Percentiles rank a stretch among this genome's conserved stretches.
phyloP scores from a whole-genome alignment of 2,329 filamentous ascomycete species.

The Microcera coccophila region DNA sequence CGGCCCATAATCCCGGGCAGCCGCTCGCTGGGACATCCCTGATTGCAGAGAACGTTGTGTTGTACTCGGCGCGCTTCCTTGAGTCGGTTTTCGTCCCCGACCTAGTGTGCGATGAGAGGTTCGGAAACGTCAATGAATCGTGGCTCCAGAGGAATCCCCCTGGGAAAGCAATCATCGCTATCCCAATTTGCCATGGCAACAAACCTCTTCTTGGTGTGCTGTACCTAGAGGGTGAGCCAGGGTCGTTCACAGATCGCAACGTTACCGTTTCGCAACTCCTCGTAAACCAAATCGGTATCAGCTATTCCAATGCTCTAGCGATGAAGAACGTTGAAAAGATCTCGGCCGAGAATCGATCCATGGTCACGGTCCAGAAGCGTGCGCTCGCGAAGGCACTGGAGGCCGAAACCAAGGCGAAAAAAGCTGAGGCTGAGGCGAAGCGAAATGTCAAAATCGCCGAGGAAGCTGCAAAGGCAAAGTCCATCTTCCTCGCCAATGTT shows the following conservation, averaged over 20 bases:
- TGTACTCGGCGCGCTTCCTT: slow-evolving; percentile 73
- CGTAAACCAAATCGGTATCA: slow-evolving; percentile 74
- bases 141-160: slow-evolving; percentile 66
- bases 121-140: slow-evolving; percentile 67
- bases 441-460: slow-evolving; percentile 78
- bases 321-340: slow-evolving; percentile 73
- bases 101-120: slow-evolving; percentile 69
- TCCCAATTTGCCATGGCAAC: slow-evolving; percentile 71
- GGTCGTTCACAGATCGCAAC: slow-evolving; percentile 72
- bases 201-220: slow-evolving; percentile 68
- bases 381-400: slow-evolving; percentile 68
- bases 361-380: slow-evolving; percentile 72
- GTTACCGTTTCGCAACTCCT: slow-evolving; percentile 64
- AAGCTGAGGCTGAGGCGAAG: slow-evolving; percentile 71
- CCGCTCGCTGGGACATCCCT: slow-evolving; percentile 62
- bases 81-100: slow-evolving; percentile 73
- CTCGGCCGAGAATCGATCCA: slow-evolving; percentile 71
- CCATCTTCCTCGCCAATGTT: slow-evolving; percentile 75
- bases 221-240: slow-evolving; percentile 70
- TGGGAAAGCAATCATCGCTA: slow-evolving; percentile 73
- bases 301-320: slow-evolving; percentile 63
- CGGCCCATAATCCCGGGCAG: slow-evolving; percentile 62
- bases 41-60: slow-evolving; percentile 71
- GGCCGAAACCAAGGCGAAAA: slow-evolving; percentile 72
- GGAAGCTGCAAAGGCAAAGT: slow-evolving; percentile 78